phyloP scores from a whole-genome alignment of 2,329 filamentous ascomycete genomes.

The Verticillium nonalfalfae region DNA sequence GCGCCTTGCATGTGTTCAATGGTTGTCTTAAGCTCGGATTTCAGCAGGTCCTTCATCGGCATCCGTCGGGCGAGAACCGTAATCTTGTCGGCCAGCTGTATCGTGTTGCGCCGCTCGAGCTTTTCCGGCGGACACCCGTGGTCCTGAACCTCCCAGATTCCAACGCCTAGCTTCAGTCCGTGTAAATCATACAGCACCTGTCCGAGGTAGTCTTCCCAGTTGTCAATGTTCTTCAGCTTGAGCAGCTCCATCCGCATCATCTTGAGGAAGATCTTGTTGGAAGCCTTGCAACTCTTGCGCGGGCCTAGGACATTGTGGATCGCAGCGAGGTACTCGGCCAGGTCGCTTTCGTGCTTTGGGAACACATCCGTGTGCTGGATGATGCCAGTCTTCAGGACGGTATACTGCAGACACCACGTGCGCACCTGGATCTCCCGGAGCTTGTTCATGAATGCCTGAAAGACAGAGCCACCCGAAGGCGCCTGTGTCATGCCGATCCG shows the following conservation, averaged over 20 bases:
- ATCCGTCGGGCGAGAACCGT: slow-evolving; percentile 75
- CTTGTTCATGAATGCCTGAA: slow-evolving; percentile 55
- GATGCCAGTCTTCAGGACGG: slow-evolving; percentile 69
- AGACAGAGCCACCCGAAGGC: slow-evolving; percentile 50
- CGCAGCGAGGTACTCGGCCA: slow-evolving; percentile 72
- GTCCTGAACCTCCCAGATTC: slow-evolving; percentile 62
- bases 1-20: slow-evolving; percentile 92
- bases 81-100: slow-evolving; percentile 78
- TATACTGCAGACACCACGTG: slow-evolving; percentile 83
- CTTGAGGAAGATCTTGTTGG: slow-evolving; percentile 83
- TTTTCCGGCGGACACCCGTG: slow-evolving; percentile 74
- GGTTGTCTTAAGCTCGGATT: slow-evolving; percentile 81
- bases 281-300: slow-evolving; percentile 77
- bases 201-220: slow-evolving; percentile 79
- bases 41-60: slow-evolving; percentile 84
- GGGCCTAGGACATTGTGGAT: slow-evolving; percentile 81
- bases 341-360: slow-evolving; percentile 60
- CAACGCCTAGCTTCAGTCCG: slow-evolving; percentile 68
- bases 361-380: slow-evolving; percentile 60
- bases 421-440: slow-evolving; percentile 83
- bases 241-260: slow-evolving; percentile 83
- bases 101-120: slow-evolving; percentile 73
- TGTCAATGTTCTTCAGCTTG: slow-evolving; percentile 66
- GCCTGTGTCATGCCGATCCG: slow-evolving; percentile 65
- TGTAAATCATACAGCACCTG: slow-evolving; percentile 82